Conservation (phyloP, 208 protist genomes). For the Willaertia magna region DNA sequence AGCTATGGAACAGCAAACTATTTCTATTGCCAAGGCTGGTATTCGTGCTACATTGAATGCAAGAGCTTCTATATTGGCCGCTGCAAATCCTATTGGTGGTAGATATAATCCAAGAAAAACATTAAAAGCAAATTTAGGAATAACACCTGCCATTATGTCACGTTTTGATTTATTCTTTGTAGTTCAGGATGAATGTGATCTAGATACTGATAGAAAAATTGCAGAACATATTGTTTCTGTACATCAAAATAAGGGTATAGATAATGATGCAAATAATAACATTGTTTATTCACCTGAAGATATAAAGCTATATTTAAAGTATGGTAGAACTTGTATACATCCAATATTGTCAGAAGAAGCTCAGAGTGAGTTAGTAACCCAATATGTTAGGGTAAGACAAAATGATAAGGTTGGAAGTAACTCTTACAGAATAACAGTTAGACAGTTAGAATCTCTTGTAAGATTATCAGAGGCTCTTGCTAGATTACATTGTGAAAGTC, state of each 20-base stretch:
- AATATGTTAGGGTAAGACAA: conserved; percentile 80
- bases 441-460: conserved; percentile 98
- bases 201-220: conserved; percentile 86
- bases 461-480: conserved; percentile 93
- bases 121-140: conserved; percentile 76
- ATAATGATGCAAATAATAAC: conserved; percentile 39
- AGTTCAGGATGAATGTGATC: conserved; percentile 90
- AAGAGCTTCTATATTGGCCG: conserved; percentile 90
- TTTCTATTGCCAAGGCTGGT: conserved; percentile 95
- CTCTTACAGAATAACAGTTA: conserved; percentile 94
- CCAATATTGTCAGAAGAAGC: conserved; percentile 67
- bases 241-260: conserved; percentile 56
- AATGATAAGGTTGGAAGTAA: conserved; percentile 55
- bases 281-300: conserved; percentile 56
- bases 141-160: conserved; percentile 95
- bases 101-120: conserved; percentile 79
- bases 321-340: conserved; percentile 60
- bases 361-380: conserved; percentile 57
- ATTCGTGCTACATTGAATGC: conserved; percentile 98
- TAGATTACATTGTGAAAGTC: conserved; percentile 76
- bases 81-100: conserved; percentile 94
- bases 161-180: conserved; percentile 99
- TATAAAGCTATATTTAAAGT: conserved; percentile 78
- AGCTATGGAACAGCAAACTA: conserved; percentile 99
- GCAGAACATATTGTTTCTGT: conserved; percentile 86